A percentile compares a stretch with the other conserved stretches of the same genome.
Conservation (phyloP, 2,329 filamentous ascomycete species). For the Penicillium sp. region DNA sequence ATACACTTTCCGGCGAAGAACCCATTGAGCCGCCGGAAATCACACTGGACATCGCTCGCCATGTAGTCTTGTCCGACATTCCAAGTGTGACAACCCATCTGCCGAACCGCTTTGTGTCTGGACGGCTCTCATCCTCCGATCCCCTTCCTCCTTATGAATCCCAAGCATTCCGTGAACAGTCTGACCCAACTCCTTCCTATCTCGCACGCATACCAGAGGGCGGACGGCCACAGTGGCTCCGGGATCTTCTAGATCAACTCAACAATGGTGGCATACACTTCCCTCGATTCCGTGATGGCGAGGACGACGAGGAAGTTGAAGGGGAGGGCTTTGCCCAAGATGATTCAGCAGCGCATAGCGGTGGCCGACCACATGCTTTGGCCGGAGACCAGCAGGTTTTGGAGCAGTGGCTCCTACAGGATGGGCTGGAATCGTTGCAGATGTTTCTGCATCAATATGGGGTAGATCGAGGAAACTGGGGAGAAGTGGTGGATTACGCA, state of each 20-base stretch:
- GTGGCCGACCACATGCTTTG: conserved; percentile 17
- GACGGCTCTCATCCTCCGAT: conserved; percentile 69
- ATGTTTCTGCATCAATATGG: conserved; percentile 37
- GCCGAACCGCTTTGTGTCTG: conserved; percentile 58
- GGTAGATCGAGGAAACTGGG: conserved; percentile 41
- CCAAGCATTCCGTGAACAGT: conserved; percentile 33
- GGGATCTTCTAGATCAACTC: conserved; percentile 34
- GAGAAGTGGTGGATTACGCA: conserved; percentile 31
- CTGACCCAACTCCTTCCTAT: conserved; percentile 31
- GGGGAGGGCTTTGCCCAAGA: conserved; percentile 10
- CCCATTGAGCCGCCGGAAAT: conserved; percentile 44
- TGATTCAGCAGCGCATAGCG: not conserved
- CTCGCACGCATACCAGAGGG: conserved; percentile 28
- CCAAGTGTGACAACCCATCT: conserved; percentile 64
- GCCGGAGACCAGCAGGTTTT: conserved; percentile 27
- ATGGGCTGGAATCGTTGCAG: conserved; percentile 32
- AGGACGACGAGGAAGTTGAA: conserved; percentile 9
- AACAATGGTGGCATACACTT: conserved; percentile 29
- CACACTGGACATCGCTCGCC: conserved; percentile 59
- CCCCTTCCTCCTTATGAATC: conserved; percentile 65
- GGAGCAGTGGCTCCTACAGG: conserved; percentile 31
- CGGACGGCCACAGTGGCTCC: conserved; percentile 34
- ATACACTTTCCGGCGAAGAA: conserved; percentile 45
- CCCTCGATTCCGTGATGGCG: conserved; percentile 21
- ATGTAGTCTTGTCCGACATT: conserved; percentile 71